Conservation (phyloP, 2,329 filamentous ascomycete species). For the Pseudopithomyces chartarum region DNA sequence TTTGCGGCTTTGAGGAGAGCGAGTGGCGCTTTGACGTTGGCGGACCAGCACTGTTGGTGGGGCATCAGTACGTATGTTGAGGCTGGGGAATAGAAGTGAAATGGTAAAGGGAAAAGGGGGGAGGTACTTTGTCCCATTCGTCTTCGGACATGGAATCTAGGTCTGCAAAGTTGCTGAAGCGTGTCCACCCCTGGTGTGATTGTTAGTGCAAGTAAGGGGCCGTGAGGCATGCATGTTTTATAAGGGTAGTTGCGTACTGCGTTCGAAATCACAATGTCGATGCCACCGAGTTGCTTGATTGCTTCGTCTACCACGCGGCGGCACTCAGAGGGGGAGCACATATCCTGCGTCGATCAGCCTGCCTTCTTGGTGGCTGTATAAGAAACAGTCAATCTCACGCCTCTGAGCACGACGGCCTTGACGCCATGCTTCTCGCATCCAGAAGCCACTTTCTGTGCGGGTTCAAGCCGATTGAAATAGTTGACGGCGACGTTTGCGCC, state of each 20-base stretch:
- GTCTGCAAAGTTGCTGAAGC: slow-evolving; percentile 62
- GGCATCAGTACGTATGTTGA: slow-evolving; percentile 12
- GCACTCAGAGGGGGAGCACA: slow-evolving; percentile 65
- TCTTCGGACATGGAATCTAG: slow-evolving; percentile 63
- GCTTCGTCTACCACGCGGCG: slow-evolving; percentile 63
- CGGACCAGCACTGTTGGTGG: slow-evolving; percentile 59
- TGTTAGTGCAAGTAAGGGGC: neutral
- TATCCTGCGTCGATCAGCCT: slow-evolving; percentile 54
- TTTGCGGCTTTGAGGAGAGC: slow-evolving; percentile 61
- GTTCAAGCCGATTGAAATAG: slow-evolving; percentile 66
- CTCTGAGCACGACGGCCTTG: slow-evolving; percentile 63
- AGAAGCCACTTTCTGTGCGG: slow-evolving; percentile 63
- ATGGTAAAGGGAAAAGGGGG: neutral
- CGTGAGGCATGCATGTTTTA: slow-evolving; percentile 26
- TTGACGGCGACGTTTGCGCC: slow-evolving; percentile 76
- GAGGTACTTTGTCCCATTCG: slow-evolving; percentile 65
- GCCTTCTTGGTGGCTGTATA: neutral
- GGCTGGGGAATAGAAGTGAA: slow-evolving; percentile 20
- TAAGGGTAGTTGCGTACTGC: slow-evolving; percentile 54
- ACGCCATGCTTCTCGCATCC: slow-evolving; percentile 60
- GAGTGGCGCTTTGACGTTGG: slow-evolving; percentile 61
- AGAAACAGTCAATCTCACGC: slow-evolving; percentile 49
- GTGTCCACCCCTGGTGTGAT: slow-evolving; percentile 62
- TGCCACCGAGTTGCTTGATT: slow-evolving; percentile 64
- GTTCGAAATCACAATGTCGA: slow-evolving; percentile 82